A percentile compares a stretch with the other conserved stretches of the same genome.
Conservation (phyloP, 768 basidiomycete genomes). For the Brasilioporus rufonigricans region DNA sequence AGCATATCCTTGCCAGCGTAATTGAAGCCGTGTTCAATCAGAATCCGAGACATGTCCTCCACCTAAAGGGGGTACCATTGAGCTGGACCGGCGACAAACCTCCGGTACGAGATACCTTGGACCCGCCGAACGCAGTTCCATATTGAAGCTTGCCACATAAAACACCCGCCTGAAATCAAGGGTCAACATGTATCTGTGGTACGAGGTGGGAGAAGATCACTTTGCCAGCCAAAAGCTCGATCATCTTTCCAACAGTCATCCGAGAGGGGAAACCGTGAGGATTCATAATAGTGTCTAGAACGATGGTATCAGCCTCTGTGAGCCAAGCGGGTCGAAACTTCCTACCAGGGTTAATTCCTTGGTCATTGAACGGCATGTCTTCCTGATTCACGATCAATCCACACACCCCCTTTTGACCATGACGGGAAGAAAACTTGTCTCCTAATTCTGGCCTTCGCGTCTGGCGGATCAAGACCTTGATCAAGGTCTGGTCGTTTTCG, state of each 20-base stretch:
- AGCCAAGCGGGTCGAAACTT: neutral
- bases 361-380: conserved; percentile 99
- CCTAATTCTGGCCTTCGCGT: conserved; percentile 95
- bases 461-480: conserved; percentile 97
- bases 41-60: conserved; percentile 96
- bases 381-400: conserved; percentile 98
- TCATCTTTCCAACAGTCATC: conserved; percentile 99
- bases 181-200: conserved; percentile 2
- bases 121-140: conserved; percentile 96
- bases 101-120: conserved; percentile 58
- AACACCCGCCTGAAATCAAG: conserved; percentile 72
- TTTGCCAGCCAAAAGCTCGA: conserved; percentile 95
- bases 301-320: conserved; percentile 12
- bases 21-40: conserved; percentile 93
- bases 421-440: conserved; percentile 97
- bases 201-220: conserved; percentile 33
- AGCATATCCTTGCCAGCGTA: conserved; percentile 99
- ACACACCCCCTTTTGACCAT: conserved; percentile 99
- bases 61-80: conserved; percentile 48
- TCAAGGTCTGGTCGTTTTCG: conserved; percentile 92
- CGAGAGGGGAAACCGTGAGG: conserved; percentile 99
- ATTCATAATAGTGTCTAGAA: conserved; percentile 96
- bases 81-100: conserved; percentile 5
- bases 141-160: conserved; percentile 86
- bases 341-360: conserved; percentile 88